Percentiles rank a stretch among this genome's conserved stretches.
phyloP scores from a whole-genome alignment of 495 filamentous ascomycete genomes.

The Penicillium pancosmium region DNA sequence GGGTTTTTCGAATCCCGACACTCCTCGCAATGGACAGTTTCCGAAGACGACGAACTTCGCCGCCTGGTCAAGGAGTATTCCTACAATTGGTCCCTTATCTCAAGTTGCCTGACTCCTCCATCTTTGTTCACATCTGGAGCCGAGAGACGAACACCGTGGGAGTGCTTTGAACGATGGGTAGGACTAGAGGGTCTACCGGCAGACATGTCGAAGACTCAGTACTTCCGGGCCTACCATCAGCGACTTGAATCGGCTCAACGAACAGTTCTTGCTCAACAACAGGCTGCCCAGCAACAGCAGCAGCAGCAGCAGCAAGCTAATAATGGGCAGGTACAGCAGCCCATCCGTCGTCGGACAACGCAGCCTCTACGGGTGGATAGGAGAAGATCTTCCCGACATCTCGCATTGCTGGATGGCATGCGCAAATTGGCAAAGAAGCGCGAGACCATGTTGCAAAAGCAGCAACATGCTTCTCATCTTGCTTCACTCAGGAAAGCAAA shows the following conservation, averaged over 20 bases:
- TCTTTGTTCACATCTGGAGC: constrained; percentile 78
- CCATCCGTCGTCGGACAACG: constrained; percentile 66
- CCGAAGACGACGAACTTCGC: constrained; percentile 88
- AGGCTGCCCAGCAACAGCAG: constrained; percentile 60
- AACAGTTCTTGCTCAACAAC: constrained; percentile 61
- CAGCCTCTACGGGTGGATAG: constrained; percentile 81
- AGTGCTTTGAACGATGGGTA: constrained; percentile 97
- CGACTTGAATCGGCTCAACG: constrained; percentile 79
- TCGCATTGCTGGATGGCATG: constrained; percentile 91
- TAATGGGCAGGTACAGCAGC: constrained; percentile 56
- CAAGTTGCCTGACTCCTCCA: constrained; percentile 70
- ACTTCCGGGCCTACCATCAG: constrained; percentile 82
- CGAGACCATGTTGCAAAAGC: constrained; percentile 81
- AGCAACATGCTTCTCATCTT: constrained; percentile 72
- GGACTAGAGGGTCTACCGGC: constrained; percentile 82
- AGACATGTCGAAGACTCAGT: constrained; percentile 91
- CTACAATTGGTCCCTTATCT: constrained; percentile 96
- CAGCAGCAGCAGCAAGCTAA: constrained; percentile 44
- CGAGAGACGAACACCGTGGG: constrained; percentile 94
- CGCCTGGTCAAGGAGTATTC: constrained; percentile 85
- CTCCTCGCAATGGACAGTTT: constrained; percentile 86
- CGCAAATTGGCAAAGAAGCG: constrained; percentile 93
- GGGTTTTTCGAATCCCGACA: constrained; percentile 83
- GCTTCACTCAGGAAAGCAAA: constrained; percentile 73
- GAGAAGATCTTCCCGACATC: constrained; percentile 77